Evolutionary conservation across 2,329 filamentous ascomycete species (phyloP), one percentile per base, ranked within the genome.

Genomic region (Exophiala viscosa): DNA sequence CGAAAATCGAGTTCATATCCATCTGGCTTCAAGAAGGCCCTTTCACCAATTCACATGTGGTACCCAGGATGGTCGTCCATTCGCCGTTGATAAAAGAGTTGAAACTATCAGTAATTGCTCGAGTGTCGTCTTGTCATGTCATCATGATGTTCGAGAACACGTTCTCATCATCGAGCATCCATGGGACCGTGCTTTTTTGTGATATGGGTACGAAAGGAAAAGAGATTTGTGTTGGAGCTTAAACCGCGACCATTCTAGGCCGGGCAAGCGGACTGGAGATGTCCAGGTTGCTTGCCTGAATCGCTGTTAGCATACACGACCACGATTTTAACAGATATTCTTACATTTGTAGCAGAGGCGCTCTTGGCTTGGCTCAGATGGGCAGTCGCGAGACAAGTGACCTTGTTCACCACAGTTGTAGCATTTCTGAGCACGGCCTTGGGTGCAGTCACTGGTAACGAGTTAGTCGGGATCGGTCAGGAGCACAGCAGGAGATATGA

Each of bases 331-430:
- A 36, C 2, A 18, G 14, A 28, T 8, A 18, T 38, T 17, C 54
- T 57, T 84, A 81, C 84, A 97, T 81, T 95, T 95, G 84, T 99
- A 99, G 86, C 93, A 99, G 71, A 96, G 90, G 73, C 95, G 92
- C 82, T 97, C 92, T 68, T 83, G 82, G 64, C 85, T 83, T 55
- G 88, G 88, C 76, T 96, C 92, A 71, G 92, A 91, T 66, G 91
- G 87, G 82, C 93, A 99, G 75, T 99, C 93, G 62, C 92, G 88
- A 62, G 88, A 95, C 72, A 96, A 84, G 76, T 97, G 92, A 59
- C 93, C 92, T 65, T 92, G 87, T 79, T 96, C 90, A 65, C 84
- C 84, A 66, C 82, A 63, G 46, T 63, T 63, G 85, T 97, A 99
- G 86, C 93, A 99, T 82, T 97, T 97, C 81, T 95, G 92, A 67